Evolutionary conservation across 1,284 basidiomycete species (phyloP).

Genomic region (Naganishia cerealis): DNA sequence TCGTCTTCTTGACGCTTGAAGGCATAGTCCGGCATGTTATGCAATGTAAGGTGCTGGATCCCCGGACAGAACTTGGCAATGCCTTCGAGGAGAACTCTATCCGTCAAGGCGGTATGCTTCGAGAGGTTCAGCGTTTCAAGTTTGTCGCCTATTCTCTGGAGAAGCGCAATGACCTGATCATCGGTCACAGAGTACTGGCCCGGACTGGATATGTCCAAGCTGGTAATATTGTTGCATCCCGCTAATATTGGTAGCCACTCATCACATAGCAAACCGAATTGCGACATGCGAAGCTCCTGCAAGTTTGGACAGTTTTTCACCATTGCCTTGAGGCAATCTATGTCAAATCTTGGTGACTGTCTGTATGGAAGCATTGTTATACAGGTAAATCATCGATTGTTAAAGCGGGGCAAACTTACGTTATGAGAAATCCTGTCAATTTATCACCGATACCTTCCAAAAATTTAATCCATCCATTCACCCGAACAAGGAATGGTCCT

Average conservation of each 20-base stretch:
- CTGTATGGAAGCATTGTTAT: neutral
- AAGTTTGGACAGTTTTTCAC: conserved; percentile 65
- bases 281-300: conserved; percentile 70
- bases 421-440: conserved; percentile 75
- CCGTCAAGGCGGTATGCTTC: conserved; percentile 62
- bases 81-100: conserved; percentile 64
- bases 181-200: conserved; percentile 58
- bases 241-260: conserved; percentile 63
- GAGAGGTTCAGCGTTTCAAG: conserved; percentile 66
- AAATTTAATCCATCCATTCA: conserved; percentile 73
- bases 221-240: conserved; percentile 45
- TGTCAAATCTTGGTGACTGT: conserved; percentile 83
- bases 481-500: conserved; percentile 82
- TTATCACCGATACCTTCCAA: conserved; percentile 63
- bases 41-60: conserved; percentile 64
- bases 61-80: conserved; percentile 61
- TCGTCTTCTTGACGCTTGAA: conserved; percentile 30
- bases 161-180: conserved; percentile 61
- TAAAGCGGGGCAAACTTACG: conserved; percentile 37
- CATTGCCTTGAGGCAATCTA: conserved; percentile 67
- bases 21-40: conserved; percentile 58
- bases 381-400: neutral
- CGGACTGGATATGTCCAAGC: conserved; percentile 49
- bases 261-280: conserved; percentile 72
- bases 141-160: conserved; percentile 59